Evolutionary conservation across 106 monocot species (phyloP).

Genomic region (Narthecium ossifragum): DNA sequence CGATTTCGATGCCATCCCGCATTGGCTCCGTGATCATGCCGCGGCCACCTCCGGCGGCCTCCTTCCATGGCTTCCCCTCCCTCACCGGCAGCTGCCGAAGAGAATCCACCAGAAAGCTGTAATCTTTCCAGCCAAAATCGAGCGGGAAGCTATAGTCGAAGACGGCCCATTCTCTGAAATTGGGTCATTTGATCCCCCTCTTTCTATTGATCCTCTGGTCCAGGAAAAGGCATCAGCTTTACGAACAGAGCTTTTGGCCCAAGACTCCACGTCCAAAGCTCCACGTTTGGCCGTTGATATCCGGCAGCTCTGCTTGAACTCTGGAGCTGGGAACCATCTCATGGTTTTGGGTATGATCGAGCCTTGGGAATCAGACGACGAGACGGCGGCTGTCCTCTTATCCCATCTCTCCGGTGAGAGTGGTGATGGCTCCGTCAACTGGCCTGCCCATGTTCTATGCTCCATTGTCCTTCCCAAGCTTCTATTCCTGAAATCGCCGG

Average conservation of each 20-base stretch:
- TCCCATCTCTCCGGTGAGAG: conserved; percentile 24
- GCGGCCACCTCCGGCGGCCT: conserved; percentile 22
- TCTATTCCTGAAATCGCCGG: conserved; percentile 30
- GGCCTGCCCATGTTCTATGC: conserved; percentile 53
- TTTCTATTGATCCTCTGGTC: conserved; percentile 20
- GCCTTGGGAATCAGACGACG: conserved; percentile 74
- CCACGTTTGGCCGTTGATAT: conserved; percentile 31
- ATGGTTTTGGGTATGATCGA: conserved; percentile 41
- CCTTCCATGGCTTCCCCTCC: conserved; percentile 72
- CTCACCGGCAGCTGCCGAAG: neutral
- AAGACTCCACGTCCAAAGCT: conserved; percentile 23
- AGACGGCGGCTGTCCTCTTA: conserved; percentile 40
- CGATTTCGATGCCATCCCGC: conserved; percentile 44
- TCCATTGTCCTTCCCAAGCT: conserved; percentile 59
- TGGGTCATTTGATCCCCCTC: conserved; percentile 9
- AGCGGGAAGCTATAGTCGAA: neutral
- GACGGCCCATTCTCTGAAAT: neutral
- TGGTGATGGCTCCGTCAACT: neutral
- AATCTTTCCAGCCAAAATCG: neutral
- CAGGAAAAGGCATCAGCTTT: conserved; percentile 25
- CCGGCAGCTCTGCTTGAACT: conserved; percentile 39
- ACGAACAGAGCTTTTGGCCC: conserved; percentile 22
- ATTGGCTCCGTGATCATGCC: conserved; percentile 46
- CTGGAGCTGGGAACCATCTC: conserved; percentile 21
- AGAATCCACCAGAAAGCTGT: neutral